Evolutionary conservation across 2,329 filamentous ascomycete genomes (phyloP).

Genomic region (Clarireedia paspali): DNA sequence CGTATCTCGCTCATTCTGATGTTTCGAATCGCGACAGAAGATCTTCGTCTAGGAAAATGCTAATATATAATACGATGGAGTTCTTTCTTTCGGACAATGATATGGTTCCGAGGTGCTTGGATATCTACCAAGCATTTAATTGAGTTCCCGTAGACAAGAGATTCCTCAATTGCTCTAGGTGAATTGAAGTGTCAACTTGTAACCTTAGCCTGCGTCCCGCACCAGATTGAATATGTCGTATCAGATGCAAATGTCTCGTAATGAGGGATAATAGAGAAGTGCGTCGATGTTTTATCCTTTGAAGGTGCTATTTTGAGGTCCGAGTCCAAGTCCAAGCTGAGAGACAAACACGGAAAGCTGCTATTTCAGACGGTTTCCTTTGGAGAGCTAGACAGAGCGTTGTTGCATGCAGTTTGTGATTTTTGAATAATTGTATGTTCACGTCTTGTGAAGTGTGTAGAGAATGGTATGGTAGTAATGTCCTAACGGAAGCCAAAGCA

Average conservation of each 20-base stretch:
- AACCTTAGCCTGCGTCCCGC: background rate
- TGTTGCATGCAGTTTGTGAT: background rate
- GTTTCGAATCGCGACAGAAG: background rate
- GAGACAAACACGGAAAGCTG: too few relatives aligned
- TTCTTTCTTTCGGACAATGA: background rate
- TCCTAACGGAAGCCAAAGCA: too few relatives aligned
- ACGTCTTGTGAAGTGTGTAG: background rate
- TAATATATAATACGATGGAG: background rate
- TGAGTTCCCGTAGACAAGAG: too few relatives aligned
- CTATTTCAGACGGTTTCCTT: too few relatives aligned
- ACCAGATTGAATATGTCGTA: background rate
- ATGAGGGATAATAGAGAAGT: background rate
- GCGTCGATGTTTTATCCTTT: background rate
- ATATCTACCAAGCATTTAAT: too few relatives aligned
- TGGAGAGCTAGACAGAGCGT: too few relatives aligned
- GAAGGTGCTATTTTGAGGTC: background rate
- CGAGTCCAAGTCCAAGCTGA: background rate
- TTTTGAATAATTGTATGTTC: background rate
- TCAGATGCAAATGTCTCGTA: background rate
- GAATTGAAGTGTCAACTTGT: background rate
- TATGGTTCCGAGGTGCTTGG: background rate
- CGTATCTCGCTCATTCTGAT: slow-evolving; percentile 3
- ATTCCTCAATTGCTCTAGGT: too few relatives aligned
- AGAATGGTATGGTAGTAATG: background rate
- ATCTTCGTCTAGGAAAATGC: background rate